Base-by-base conservation (phyloP, 2,329 filamentous ascomycete species). In the Chaetomium sp. region DNA sequence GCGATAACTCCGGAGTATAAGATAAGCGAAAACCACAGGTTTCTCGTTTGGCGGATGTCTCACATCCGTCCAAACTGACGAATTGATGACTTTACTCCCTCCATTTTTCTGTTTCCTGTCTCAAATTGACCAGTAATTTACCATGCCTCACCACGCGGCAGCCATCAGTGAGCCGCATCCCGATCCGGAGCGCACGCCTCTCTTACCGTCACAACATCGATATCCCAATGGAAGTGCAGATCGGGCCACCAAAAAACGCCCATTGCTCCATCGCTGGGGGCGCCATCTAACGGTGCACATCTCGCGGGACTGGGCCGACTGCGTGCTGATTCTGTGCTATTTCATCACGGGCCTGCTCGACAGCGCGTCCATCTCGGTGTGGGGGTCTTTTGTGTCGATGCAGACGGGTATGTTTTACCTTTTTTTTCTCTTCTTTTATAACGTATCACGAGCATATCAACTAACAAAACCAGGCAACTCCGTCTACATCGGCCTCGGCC, bases 341-440 rank as follows among this genome's bases (percentile, higher is more conserved):
- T 72, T 88, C 60, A 86, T 91, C 66, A 91, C 88, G 0, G 88
- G 88, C 4, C 74, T 92, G 9, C 78, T 90, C 6, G 88, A 92
- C 70, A 89, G 86, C 70, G 84, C 86, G 2, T 84, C 87, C 2
- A 86, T 88, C 47, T 86, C 84, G 55, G 86, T 87, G 43, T 91
- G 87, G 85, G 86, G 87, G 10, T 85, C 85, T 2, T 92, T 92
- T 64, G 87, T 90, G 42, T 88, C 85, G 64, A 91, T 91, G 88
- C 88, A 91, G 67, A 91, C 88, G 36, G 87, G 87, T 81, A 65
- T 60, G 32, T 40, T 7, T 7, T 9, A 7, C 47, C 47, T 27
- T 38, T 33, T 60, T n/a, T 40, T 7, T 7, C 6, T 10, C 47
- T 27, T 37, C 12, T 38, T 33, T n/a, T 5, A 12, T 5, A 14